Evolutionary conservation across 352 stramenopile species (phyloP).

Genomic region (Pythium phragmitis): DNA sequence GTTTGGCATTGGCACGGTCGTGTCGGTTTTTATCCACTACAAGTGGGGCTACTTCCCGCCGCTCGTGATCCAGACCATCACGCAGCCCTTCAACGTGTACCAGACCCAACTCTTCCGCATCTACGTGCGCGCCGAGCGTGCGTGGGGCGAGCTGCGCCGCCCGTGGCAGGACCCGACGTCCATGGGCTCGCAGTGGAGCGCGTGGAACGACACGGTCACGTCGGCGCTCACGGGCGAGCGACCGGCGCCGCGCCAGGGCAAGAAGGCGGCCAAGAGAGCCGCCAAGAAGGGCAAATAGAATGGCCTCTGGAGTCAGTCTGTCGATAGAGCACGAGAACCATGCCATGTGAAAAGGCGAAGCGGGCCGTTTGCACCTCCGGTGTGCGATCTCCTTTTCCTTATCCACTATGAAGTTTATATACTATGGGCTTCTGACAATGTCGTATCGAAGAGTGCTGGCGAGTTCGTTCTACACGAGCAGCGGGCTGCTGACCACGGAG

Average conservation of each 20-base stretch:
- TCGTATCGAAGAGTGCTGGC: too few relatives aligned
- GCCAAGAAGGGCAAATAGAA: constrained; percentile 54
- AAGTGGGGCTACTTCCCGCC: constrained; percentile 83
- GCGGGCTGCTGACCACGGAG: constrained; percentile 90
- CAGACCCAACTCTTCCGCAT: constrained; percentile 69
- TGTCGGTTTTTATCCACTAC: constrained; percentile 75
- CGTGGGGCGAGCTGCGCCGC: constrained; percentile 76
- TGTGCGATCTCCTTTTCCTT: background rate
- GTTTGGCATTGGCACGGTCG: constrained; percentile 58
- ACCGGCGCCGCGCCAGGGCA: constrained; percentile 40
- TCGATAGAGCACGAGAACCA: too few relatives aligned
- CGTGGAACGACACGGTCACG: constrained; percentile 82
- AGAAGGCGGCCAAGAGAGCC: constrained; percentile 73
- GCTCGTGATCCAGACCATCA: constrained; percentile 78
- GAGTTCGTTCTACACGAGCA: constrained; percentile 56
- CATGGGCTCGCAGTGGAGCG: constrained; percentile 65
- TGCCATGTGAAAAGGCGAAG: too few relatives aligned
- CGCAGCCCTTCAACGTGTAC: constrained; percentile 74
- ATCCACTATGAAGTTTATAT: background rate
- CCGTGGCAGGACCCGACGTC: constrained; percentile 67
- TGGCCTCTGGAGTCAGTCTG: too few relatives aligned
- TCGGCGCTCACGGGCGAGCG: constrained; percentile 58
- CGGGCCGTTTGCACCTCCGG: too few relatives aligned
- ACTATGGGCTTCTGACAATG: background rate
- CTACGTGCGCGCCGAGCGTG: constrained; percentile 52